Conservation (phyloP, 225 moss, liverwort and hornwort species). For the Takakia lepidozioides region DNA sequence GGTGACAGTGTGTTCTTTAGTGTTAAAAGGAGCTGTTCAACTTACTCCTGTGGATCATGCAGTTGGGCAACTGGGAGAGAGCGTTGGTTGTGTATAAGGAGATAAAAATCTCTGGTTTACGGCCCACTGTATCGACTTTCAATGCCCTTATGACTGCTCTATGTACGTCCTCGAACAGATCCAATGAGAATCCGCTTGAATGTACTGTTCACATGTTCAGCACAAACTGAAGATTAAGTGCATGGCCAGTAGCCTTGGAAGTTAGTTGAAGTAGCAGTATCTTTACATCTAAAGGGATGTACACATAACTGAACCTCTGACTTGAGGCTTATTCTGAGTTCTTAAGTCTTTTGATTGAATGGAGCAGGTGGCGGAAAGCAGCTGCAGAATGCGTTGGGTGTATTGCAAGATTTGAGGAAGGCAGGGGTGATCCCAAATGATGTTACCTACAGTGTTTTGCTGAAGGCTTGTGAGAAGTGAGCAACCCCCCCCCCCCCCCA, state of each 20-base stretch:
- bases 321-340: too few relatives aligned
- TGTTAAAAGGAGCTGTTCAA: too few relatives aligned
- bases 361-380: constrained; percentile 74
- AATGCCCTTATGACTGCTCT: constrained; percentile 92
- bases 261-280: too few relatives aligned
- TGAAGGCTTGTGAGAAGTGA: constrained; percentile 92
- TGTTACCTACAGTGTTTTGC: constrained; percentile 78
- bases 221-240: too few relatives aligned
- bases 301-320: too few relatives aligned
- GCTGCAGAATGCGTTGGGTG: constrained; percentile 44
- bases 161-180: constrained; percentile 67
- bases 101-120: constrained; percentile 39
- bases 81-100: constrained; percentile 53
- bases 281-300: too few relatives aligned
- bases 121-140: constrained; percentile 72
- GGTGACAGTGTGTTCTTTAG: too few relatives aligned
- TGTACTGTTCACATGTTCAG: too few relatives aligned
- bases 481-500: constrained; percentile 1
- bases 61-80: constrained; percentile 83
- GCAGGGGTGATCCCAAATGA: constrained; percentile 53
- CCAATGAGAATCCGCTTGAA: too few relatives aligned
- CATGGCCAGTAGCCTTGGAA: too few relatives aligned
- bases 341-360: too few relatives aligned
- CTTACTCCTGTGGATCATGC: too few relatives aligned
- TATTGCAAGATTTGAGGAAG: constrained; percentile 73